Evolutionary conservation across 768 basidiomycete genomes (phyloP), one percentile per base, ranked within the genome.

Genomic region (Coprinellus micaceus): DNA sequence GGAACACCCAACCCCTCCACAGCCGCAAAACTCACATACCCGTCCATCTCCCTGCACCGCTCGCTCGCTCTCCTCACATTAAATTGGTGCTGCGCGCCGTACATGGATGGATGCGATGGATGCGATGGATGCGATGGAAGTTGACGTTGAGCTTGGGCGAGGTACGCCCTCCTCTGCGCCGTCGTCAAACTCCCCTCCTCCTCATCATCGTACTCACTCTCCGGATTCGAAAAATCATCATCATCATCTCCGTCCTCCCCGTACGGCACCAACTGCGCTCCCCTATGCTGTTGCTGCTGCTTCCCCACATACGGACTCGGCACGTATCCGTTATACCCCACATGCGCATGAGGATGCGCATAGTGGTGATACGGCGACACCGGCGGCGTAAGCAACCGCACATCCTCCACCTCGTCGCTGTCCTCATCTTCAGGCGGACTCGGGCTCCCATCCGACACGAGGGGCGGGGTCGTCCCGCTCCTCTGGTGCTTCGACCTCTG

Each of bases 1-100:
- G 66, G 66, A 4, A 36, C 61, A 19, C 66, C 66, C 52, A 67
- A 36, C 21, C 66, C 66, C 46, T 67, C 66, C 15, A 67, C 58
- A 40, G 41, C 60, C 37, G 63, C 49, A 58, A 67, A 67, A 40
- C 58, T 60, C 17, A 67, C 63, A 58, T 64, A 65, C 11, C 66
- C 66, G 19, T 67, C 61, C 51, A 67, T 65, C 56, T 52, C 53
- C 40, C 63, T 56, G 52, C 63, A 64, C 48, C 50, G 58, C 46
- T 59, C 63, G 43, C 60, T 61, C 29, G 66, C 66, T 13, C 62
- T 61, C 12, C 66, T 48, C 15, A 57, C 64, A 54, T 67, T 67
- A 37, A 67, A 67, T 41, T 57, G 56, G 50, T 17, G 11, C 36
- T 17, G 15, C 12, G 15, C 15, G 4, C 17, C 50, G n/a, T n/a